phyloP scores from a whole-genome alignment of 73 alveolate species.

The Stentor coeruleus region DNA sequence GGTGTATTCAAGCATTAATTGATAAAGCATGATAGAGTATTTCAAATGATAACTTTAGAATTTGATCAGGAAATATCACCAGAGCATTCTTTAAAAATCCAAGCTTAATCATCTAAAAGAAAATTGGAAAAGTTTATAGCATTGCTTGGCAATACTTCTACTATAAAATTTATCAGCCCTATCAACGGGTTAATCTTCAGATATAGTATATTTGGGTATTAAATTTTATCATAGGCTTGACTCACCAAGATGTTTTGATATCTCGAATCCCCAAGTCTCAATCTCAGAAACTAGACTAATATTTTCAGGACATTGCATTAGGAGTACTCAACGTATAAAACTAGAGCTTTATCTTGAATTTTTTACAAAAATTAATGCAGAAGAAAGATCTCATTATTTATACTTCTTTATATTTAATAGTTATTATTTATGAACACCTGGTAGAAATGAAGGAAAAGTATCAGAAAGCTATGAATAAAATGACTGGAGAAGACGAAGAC shows the following conservation, averaged over 20 bases:
- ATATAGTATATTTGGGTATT: constrained; percentile 41
- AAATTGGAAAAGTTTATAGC: constrained; percentile 14
- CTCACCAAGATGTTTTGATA: constrained; percentile 60
- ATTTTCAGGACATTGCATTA: constrained; percentile 41
- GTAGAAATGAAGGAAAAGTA: constrained; percentile 63
- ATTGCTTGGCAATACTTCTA: background rate
- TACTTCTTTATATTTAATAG: constrained; percentile 51
- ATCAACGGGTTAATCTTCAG: constrained; percentile 56
- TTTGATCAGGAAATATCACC: background rate
- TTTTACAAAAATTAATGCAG: constrained; percentile 35
- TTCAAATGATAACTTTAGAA: background rate
- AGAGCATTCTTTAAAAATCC: background rate
- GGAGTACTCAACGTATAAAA: constrained; percentile 37
- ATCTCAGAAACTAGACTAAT: constrained; percentile 31
- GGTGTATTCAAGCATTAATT: too few species aligned
- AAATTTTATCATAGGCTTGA: constrained; percentile 57
- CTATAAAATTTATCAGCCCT: constrained; percentile 41
- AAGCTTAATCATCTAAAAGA: background rate
- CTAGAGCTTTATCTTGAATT: constrained; percentile 33
- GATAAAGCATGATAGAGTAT: background rate
- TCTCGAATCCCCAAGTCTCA: constrained; percentile 40
- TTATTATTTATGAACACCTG: too few species aligned
- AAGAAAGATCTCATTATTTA: constrained; percentile 32
- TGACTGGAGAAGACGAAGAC: constrained; percentile 43
- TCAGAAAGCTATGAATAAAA: constrained; percentile 37